These are phyloP conservation scores for Leptodontidium sp. DNA, from an alignment of 2,329 filamentous ascomycete species.

Conservation along the genomic window DNA sequence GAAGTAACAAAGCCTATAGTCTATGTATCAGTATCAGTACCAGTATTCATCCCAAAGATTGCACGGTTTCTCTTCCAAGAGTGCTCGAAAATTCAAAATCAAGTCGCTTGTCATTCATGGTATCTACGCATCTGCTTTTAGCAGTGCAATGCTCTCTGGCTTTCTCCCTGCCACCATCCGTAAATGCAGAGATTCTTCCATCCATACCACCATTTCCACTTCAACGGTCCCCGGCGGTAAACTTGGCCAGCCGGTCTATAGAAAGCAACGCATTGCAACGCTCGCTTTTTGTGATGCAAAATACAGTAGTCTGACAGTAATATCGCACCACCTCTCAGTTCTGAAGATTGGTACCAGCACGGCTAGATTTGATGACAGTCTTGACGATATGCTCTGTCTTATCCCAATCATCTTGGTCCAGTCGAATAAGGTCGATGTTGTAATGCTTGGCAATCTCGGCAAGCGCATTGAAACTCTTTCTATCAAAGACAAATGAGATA, in stretches of 20 bases:
- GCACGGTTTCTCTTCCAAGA: background rate
- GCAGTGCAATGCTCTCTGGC: slow-evolving; percentile 18
- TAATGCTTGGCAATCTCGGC: slow-evolving; percentile 83
- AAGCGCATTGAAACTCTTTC: slow-evolving; percentile 80
- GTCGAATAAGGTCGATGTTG: slow-evolving; percentile 79
- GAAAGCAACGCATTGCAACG: slow-evolving; percentile 25
- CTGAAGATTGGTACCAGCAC: slow-evolving; percentile 61
- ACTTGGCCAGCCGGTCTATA: slow-evolving; percentile 11
- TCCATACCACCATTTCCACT: background rate
- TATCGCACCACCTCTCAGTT: slow-evolving; percentile 6
- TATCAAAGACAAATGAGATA: slow-evolving; percentile 92
- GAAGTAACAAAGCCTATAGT: no score
- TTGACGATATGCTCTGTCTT: slow-evolving; percentile 84
- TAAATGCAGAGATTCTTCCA: slow-evolving; percentile 1
- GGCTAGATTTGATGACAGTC: slow-evolving; percentile 77
- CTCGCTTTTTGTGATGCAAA: slow-evolving; percentile 14
- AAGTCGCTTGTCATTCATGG: slow-evolving; percentile 16
- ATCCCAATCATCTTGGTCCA: slow-evolving; percentile 92
- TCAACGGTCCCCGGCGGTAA: background rate
- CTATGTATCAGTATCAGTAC: background rate
- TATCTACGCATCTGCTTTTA: slow-evolving; percentile 17
- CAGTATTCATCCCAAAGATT: background rate
- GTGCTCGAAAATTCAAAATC: background rate
- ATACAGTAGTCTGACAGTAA: slow-evolving; percentile 2
- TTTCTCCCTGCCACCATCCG: background rate